phyloP scores from a whole-genome alignment of 2,329 filamentous ascomycete genomes.

The Calonectria crousiana region DNA sequence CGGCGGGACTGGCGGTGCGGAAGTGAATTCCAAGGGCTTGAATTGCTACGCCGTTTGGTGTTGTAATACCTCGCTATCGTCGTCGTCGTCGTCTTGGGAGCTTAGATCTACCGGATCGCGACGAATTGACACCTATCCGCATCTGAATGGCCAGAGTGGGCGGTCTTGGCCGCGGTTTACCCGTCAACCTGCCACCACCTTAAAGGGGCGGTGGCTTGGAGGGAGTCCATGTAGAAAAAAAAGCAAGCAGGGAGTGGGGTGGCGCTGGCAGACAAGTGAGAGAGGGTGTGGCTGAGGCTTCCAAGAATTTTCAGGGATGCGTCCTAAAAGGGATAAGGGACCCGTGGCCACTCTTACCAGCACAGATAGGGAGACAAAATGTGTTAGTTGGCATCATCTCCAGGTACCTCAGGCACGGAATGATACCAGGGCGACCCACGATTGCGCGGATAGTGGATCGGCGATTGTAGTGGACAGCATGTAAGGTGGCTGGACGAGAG shows the following conservation, averaged over 20 bases:
- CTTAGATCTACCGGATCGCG: constrained; percentile 36
- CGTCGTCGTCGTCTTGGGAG: constrained; percentile 27
- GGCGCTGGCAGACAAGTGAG: background rate
- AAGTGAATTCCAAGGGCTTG: background rate
- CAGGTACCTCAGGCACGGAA: constrained; percentile 13
- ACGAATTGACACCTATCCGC: constrained; percentile 49
- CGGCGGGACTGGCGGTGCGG: background rate
- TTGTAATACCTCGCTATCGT: constrained; percentile 22
- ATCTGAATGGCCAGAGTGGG: constrained; percentile 21
- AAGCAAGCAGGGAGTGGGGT: background rate
- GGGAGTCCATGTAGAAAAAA: background rate
- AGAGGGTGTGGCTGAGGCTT: constrained; percentile 19
- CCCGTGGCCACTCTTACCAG: constrained; percentile 23
- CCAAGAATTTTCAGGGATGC: constrained; percentile 20
- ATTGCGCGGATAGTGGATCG: constrained; percentile 34
- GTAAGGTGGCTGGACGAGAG: constrained; percentile 11
- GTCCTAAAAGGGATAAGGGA: constrained; percentile 38
- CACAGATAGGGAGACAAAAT: constrained; percentile 32
- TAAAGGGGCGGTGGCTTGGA: background rate
- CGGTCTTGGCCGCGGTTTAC: constrained; percentile 38
- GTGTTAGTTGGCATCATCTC: constrained; percentile 19
- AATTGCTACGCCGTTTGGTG: constrained; percentile 18
- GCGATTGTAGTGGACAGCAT: background rate
- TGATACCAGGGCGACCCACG: constrained; percentile 28
- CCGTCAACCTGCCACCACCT: constrained; percentile 23